Evolutionary conservation across 371 early-diverging fungal genomes (phyloP), one percentile per base, ranked within the genome.

Genomic region (Lichtheimia corymbifera): DNA sequence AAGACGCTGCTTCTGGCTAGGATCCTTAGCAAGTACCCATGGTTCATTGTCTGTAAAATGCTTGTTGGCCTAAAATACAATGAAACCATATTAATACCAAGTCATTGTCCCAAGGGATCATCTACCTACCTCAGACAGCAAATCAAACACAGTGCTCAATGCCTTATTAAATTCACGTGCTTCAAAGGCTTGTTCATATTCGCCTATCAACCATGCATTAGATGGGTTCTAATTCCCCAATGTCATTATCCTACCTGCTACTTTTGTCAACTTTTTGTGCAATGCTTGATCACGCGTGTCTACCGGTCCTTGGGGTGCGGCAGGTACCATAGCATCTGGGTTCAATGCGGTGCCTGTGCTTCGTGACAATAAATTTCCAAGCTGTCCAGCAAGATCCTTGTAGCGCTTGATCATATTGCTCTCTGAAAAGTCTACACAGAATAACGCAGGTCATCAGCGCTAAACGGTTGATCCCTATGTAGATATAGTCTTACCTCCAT

Each of bases 361-460:
- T 55, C 98, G 81, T 42, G 85, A 83, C 24, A 91, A 70, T 15
- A 97, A 79, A 66, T 97, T 97, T 45, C 96, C 98, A 7, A 96
- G 80, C 65, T 93, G 94, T 4, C 91, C 90, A 9, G 84, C 93
- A 17, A 97, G 79, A 57, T 91, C 88, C 68, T 93, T 83, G 70
- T 94, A 93, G 30, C 93, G 76, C 55, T 70, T 82, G 17, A 71
- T 58, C 24, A 97, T 82, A 61, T 82, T 74, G 3, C 79, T 83
- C 0, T 82, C 74, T 0, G 92, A 89, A 61, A 92, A 95, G 59
- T 94, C 97, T 83, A 3, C 49, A 65, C 55, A 63, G n/a, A 69
- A 55, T 61, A 66, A 24, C 57, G 55, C 13, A 30, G 40, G 35
- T 53, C n/a, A 12, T 53, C n/a, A 12, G 25, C 5, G 17, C n/a